Evolutionary conservation across 2,329 filamentous ascomycete species (phyloP), one percentile per base, ranked within the genome.

Genomic region (Ophiosphaerella narmari): DNA sequence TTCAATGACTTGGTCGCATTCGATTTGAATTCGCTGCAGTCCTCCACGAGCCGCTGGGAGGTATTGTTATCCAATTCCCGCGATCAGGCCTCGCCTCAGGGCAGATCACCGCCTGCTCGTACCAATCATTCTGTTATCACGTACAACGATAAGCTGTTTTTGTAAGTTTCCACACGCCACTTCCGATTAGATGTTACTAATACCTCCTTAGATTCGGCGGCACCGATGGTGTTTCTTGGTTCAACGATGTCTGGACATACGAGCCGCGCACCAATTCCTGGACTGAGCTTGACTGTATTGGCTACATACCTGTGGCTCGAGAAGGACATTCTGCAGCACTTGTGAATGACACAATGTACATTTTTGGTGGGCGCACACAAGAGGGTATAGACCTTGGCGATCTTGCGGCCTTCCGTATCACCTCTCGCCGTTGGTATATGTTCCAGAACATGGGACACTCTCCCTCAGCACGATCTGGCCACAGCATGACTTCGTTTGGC

Each of bases 401-500:
- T 73, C 80, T 99, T 37, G 93, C 94, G 2, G 94, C 94, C 8
- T 90, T 90, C 73, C 82, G 86, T 42, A 90, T 90, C 62, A 85
- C 88, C 1, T 91, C 91, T 9, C 86, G 90, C 58, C 85, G 94
- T 52, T 99, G 94, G 94, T 99, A 97, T 73, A 99, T 94, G 32
- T 99, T 99, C 75, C 94, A 99, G 69, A 99, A 99, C 69, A 99
- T 99, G 94, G 94, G 94, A 0, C 92, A 92, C 3, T 95, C 92
- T 1, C 94, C 94, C 0, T 97, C 92, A 3, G 87, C 94, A 29
- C 84, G 94, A 52, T 97, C 93, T 13, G 94, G 94, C 1, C 94
- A 99, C 73, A 97, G 91, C 73, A 97, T 99, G 94, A 97, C 94
- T 2, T 87, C 91, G 2, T 90, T 93, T 55, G 91, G 90, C 26